These are phyloP conservation scores for Cochliopodium minus DNA, from an alignment of 208 protist genomes.

Conservation along the genomic window DNA sequence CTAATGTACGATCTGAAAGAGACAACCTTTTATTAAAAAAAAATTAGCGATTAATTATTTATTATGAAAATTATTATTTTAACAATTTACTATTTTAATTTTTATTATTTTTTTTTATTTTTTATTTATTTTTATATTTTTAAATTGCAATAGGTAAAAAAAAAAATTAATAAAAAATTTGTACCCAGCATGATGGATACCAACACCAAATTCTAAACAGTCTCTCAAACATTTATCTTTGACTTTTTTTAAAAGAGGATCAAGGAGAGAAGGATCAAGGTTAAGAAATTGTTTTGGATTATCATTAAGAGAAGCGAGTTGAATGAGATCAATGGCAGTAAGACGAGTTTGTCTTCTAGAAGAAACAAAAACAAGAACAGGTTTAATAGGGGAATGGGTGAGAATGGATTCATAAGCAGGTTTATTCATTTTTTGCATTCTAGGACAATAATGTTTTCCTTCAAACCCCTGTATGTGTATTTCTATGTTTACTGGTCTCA, in stretches of 20 bases:
- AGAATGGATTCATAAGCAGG: constrained; percentile 87
- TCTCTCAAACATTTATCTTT: constrained; percentile 71
- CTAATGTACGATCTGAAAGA: constrained; percentile 53
- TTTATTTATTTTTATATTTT: no score
- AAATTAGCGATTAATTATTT: no score
- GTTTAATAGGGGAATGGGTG: constrained; percentile 54
- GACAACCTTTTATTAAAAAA: no score
- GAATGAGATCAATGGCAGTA: constrained; percentile 93
- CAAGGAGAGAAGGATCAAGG: constrained; percentile 63
- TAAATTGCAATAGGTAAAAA: neutral
- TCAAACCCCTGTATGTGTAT: constrained; percentile 84
- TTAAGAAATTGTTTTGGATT: constrained; percentile 74
- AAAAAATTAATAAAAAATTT: constrained; percentile 3
- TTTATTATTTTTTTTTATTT: constrained; percentile 4
- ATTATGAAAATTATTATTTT: neutral
- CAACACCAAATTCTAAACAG: constrained; percentile 91
- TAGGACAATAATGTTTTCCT: constrained; percentile 89
- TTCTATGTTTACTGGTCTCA: constrained; percentile 90
- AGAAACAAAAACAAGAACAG: constrained; percentile 96
- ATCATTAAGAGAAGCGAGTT: constrained; percentile 64
- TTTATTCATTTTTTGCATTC: constrained; percentile 99
- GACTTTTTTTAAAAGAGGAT: constrained; percentile 39
- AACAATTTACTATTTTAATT: constrained; percentile 7
- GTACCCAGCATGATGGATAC: constrained; percentile 94
- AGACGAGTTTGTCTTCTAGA: constrained; percentile 91